Conservation (phyloP, 164 flowering plant genomes). For the Macadamia integrifolia region DNA sequence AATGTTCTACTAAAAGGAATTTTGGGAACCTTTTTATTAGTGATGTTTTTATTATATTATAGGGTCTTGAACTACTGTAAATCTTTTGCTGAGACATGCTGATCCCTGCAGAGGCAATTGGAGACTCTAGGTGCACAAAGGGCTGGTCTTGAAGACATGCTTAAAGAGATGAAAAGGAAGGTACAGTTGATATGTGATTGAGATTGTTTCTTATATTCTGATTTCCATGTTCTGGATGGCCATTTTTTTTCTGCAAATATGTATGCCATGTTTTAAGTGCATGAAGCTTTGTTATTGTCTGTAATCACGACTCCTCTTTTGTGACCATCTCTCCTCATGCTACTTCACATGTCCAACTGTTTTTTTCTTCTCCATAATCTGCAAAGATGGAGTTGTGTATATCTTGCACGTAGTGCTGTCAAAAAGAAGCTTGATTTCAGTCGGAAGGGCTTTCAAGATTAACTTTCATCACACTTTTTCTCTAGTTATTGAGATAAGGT, state of each 20-base stretch:
- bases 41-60: background rate
- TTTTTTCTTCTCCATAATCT: background rate
- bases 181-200: conserved; percentile 26
- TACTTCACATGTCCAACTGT: background rate
- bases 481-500: no score
- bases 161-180: conserved; percentile 98
- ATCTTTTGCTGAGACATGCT: conserved; percentile 2
- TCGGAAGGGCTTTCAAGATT: no score
- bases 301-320: background rate
- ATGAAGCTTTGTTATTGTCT: background rate
- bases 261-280: background rate
- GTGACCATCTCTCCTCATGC: background rate
- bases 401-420: no score
- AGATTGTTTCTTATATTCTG: background rate
- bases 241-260: background rate
- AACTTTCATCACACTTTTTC: no score
- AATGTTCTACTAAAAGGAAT: no score
- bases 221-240: background rate
- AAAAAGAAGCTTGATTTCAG: no score
- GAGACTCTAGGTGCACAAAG: conserved; percentile 93
- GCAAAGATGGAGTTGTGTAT: no score
- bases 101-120: conserved; percentile 77
- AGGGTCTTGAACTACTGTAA: background rate
- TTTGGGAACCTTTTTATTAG: no score
- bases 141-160: conserved; percentile 98